Conservation (phyloP, 768 basidiomycete species). For the Cystofilobasidium capitatum region DNA sequence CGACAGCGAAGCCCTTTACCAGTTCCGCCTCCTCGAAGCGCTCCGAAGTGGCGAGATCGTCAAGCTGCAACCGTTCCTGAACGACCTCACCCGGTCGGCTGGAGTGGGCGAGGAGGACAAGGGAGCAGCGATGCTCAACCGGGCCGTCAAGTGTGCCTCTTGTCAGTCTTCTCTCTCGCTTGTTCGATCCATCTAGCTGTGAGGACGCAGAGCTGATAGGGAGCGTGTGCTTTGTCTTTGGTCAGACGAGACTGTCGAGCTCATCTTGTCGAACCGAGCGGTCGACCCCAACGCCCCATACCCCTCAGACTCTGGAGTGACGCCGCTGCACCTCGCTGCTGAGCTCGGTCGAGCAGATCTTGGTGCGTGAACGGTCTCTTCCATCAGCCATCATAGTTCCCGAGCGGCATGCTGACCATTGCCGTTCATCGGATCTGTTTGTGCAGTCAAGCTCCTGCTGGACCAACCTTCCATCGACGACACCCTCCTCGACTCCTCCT, state of each 20-base stretch:
- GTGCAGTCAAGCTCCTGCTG: conserved; percentile 57
- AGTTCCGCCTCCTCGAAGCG: conserved; percentile 36
- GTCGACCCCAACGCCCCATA: conserved; percentile 27
- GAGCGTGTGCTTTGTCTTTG: neutral
- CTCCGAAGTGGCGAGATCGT: conserved; percentile 35
- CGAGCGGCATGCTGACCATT: neutral
- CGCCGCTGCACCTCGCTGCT: conserved; percentile 65
- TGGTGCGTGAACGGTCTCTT: neutral
- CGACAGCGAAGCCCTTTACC: conserved; percentile 31
- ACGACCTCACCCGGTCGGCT: conserved; percentile 29
- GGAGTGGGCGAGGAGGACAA: conserved; percentile 26
- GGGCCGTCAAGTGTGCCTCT: conserved; percentile 33
- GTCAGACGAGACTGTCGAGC: conserved; percentile 27
- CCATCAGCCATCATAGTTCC: neutral
- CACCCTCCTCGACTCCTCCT: conserved; percentile 50
- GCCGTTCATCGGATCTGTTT: neutral
- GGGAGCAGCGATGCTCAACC: conserved; percentile 26
- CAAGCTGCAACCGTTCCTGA: conserved; percentile 35
- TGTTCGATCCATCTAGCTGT: neutral
- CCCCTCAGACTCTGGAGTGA: conserved; percentile 53
- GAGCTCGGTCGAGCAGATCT: conserved; percentile 63
- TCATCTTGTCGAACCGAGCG: conserved; percentile 27
- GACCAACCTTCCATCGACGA: conserved; percentile 76
- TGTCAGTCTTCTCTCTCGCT: conserved; percentile 24
- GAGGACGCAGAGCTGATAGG: neutral